Evolutionary conservation across 169 alveolate genomes (phyloP), one percentile per base, ranked within the genome.

Genomic region (Plasmodium vinckei): DNA sequence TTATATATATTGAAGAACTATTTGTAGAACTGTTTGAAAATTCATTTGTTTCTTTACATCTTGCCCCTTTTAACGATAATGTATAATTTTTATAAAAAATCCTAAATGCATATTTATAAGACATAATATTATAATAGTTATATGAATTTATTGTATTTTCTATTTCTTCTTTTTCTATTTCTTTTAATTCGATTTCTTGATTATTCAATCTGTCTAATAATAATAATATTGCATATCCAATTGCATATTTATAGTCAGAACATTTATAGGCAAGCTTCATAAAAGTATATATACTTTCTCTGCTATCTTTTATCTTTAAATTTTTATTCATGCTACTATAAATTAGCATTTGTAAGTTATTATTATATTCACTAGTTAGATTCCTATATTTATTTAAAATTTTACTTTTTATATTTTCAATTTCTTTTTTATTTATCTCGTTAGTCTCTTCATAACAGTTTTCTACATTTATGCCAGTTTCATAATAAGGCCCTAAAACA

Each of bases 241-340:
- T 15, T 19, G 77, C 19, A 59, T 61, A 77, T 5, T 77, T 69
- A 57, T 77, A 77, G 25, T 57, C 61, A 7, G 59, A 19, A 64
- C 51, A 77, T 39, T 77, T 77, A 23, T 57, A 77, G 10, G 61
- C n/a, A 15, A 63, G 21, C 1, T 56, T 65, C 21, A 77, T 57
- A 46, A 77, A 77, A 47, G 21, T 64, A 39, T 63, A 69, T 17
- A 77, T 68, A 17, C 65, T 64, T 54, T 77, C 77, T 64, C 88
- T 77, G 49, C 47, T 19, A 19, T 61, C 7, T 46, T 56, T 39
- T 9, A 77, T 47, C 9, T 77, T 25, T 33, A 77, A 5, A 27
- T 23, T n/a, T 47, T 15, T 60, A n/a, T 72, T 72, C 1, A 47
- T 33, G 15, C 60, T 77, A 1, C 63, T 63, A 21, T 33, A 17